Evolutionary conservation across 768 basidiomycete genomes (phyloP).

Genomic region (Suillus luteus): DNA sequence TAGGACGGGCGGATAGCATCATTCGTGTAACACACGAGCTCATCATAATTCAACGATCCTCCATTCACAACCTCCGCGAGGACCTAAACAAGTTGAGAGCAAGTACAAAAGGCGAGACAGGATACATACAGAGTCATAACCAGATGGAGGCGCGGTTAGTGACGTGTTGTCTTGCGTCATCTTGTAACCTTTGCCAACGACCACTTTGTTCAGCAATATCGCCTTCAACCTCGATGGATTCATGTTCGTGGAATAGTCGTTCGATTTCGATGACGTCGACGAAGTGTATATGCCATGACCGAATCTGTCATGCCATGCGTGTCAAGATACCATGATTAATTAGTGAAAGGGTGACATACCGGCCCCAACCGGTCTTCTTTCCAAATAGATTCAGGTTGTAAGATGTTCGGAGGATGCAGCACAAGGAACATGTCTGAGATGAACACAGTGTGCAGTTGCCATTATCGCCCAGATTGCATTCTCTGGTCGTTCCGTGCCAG

Average conservation of each 20-base stretch:
- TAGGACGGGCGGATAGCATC: slow-evolving; percentile 75
- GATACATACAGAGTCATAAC: slow-evolving; percentile 63
- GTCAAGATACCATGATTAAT: background rate
- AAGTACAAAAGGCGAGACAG: background rate
- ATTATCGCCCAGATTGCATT: slow-evolving; percentile 65
- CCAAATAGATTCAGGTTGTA: slow-evolving; percentile 65
- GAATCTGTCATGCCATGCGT: slow-evolving; percentile 43
- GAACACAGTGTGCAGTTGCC: slow-evolving; percentile 54
- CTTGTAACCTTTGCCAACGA: slow-evolving; percentile 72
- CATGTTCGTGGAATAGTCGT: slow-evolving; percentile 68
- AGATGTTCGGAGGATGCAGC: slow-evolving; percentile 63
- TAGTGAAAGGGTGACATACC: slow-evolving; percentile 36
- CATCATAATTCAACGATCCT: slow-evolving; percentile 69
- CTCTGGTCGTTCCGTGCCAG: slow-evolving; percentile 72
- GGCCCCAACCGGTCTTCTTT: slow-evolving; percentile 74
- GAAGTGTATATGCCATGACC: slow-evolving; percentile 75
- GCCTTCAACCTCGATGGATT: slow-evolving; percentile 58
- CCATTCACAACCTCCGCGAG: slow-evolving; percentile 60
- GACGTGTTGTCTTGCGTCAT: slow-evolving; percentile 57
- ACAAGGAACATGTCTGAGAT: slow-evolving; percentile 61
- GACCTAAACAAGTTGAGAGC: slow-evolving; percentile 43
- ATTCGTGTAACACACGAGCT: slow-evolving; percentile 68
- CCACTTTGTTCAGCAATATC: slow-evolving; percentile 73
- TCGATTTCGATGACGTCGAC: slow-evolving; percentile 80
- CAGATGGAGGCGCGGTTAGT: slow-evolving; percentile 58